A percentile compares a stretch with the other conserved stretches of the same genome.
These are phyloP conservation scores for Sphenostylis stenocarpa DNA, from an alignment of 306 rosid genomes.

Conservation along the genomic window DNA sequence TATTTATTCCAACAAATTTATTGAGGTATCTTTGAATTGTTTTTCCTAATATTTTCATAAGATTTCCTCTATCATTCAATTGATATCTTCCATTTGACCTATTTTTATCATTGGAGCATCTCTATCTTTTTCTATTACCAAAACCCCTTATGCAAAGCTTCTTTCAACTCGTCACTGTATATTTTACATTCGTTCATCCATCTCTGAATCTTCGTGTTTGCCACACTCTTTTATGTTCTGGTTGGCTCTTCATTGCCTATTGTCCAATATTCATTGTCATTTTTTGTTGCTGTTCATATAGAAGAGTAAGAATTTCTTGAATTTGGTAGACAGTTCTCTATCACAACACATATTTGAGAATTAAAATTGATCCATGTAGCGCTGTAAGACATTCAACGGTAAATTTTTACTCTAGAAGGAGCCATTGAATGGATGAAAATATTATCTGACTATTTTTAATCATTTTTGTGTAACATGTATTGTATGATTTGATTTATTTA, in stretches of 20 bases:
- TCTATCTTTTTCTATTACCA: too few species aligned
- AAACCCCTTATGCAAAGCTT: too few species aligned
- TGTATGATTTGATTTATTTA: conserved; percentile 5
- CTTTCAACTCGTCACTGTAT: too few species aligned
- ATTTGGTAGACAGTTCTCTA: background rate
- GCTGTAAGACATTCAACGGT: background rate
- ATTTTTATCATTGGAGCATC: too few species aligned
- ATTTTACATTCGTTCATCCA: too few species aligned
- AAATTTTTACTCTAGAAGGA: background rate
- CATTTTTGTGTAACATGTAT: background rate
- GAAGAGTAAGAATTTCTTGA: background rate
- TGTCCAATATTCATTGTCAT: background rate
- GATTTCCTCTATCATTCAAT: too few species aligned
- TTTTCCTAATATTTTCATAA: too few species aligned
- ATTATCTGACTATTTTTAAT: background rate
- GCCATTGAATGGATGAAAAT: conserved; percentile 9
- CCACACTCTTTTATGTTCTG: background rate
- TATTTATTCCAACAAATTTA: too few species aligned
- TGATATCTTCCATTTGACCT: too few species aligned
- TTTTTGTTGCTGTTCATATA: background rate
- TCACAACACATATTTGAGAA: background rate
- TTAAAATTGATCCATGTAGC: background rate
- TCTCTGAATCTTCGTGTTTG: background rate
- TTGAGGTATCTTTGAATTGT: too few species aligned
- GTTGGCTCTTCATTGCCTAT: background rate